Base-by-base conservation (phyloP, 2,329 filamentous ascomycete species). In the Penicillium concentricum region DNA sequence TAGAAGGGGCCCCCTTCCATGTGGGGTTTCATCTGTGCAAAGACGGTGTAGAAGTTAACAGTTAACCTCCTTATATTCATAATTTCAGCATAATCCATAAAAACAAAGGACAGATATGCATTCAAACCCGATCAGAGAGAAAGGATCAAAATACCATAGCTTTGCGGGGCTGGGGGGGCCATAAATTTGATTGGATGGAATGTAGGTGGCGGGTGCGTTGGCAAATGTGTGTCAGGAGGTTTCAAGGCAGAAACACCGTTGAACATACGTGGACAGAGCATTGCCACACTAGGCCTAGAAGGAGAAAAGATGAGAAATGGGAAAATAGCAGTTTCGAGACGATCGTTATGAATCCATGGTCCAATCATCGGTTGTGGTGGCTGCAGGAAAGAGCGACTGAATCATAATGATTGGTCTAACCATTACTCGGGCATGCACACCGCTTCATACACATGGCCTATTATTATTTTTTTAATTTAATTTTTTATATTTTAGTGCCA, bases 151-250 rank as follows among this genome's bases (percentile, higher is more conserved):
- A 26, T 26, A 26, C 24, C 24, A 42, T 46, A 30, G 37, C 18
- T 43, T 42, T 51, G 54, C 28, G 48, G 54, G 54, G 44, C 46
- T 54, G 44, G 51, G 22, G 18, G 16, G 28, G 13, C 22, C 8
- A 26, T 37, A n/a, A 30, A 13, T 13, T 42, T 22, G 24, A 50
- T 50, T 50, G 47, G 47, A 18, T n/a, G 47, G 28, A 50, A 41
- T 50, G 47, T 13, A 13, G 9, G 50, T 35, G 50, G 52, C 37
- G 45, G 35, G 39, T 56, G 54, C n/a, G 54, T 53, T 56, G 54
- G 54, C 54, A 56, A 46, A 53, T 46, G 54, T 52, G 48, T 52
- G 48, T 56, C 54, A 56, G 54, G 49, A 56, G 54, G 54, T 57
- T 53, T 54, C 45, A 43, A 50, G 52, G 52, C 38, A 50, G 37